phyloP scores from a whole-genome alignment of 2,329 filamentous ascomycete genomes.

The Colletotrichum chrysophilum region DNA sequence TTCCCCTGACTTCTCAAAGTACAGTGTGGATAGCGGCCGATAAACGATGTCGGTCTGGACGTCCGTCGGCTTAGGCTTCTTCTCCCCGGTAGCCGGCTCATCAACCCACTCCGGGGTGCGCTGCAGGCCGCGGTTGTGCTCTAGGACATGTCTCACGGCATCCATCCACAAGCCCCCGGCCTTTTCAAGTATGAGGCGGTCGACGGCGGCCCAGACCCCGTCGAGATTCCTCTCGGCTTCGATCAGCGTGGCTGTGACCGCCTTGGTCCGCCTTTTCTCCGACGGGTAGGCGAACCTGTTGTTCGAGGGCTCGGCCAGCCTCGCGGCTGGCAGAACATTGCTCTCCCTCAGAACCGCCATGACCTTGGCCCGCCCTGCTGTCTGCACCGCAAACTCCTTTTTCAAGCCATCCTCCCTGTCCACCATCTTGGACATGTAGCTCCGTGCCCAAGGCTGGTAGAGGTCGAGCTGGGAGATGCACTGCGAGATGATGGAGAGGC shows the following conservation, averaged over 20 bases:
- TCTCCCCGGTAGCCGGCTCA: slow-evolving; percentile 20
- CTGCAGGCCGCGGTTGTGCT: slow-evolving; percentile 40
- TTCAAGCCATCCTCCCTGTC: slow-evolving; percentile 27
- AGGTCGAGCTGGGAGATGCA: slow-evolving; percentile 48
- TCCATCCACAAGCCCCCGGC: slow-evolving; percentile 26
- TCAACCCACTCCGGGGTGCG: slow-evolving; percentile 56
- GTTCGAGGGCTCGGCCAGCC: slow-evolving; percentile 35
- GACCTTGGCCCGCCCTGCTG: not conserved
- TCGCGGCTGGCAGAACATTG: slow-evolving; percentile 12
- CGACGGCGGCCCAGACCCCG: slow-evolving; percentile 44
- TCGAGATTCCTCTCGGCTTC: slow-evolving; percentile 53
- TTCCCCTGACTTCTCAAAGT: not conserved
- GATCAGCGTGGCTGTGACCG: slow-evolving; percentile 47
- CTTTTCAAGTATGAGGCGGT: slow-evolving; percentile 15
- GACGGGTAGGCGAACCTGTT: slow-evolving; percentile 47
- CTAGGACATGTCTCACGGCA: slow-evolving; percentile 33
- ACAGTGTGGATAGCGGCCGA: slow-evolving; percentile 29
- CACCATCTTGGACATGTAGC: slow-evolving; percentile 35
- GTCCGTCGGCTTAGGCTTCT: not conserved
- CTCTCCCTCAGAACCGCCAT: slow-evolving; percentile 18
- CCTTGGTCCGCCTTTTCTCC: slow-evolving; percentile 49
- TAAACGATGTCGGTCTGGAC: not conserved
- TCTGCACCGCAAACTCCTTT: not conserved
- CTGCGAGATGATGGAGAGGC: slow-evolving; percentile 50
- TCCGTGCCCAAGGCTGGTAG: slow-evolving; percentile 53